Percentiles rank a stretch among this genome's conserved stretches.
Evolutionary conservation across 805 yeast genomes (phyloP).

Genomic region (Pichia nakasei): DNA sequence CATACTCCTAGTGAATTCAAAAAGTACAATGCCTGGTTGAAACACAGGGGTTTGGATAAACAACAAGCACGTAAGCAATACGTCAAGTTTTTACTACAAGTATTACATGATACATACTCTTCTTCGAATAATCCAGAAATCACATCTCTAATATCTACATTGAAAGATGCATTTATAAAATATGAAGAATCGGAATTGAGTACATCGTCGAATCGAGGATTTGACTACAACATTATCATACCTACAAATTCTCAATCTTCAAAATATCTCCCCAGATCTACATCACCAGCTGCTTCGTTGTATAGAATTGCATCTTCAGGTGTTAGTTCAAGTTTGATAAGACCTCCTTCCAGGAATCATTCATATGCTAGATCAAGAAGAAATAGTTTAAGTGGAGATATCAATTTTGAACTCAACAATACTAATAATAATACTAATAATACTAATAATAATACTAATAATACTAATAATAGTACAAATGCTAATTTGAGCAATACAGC

Average conservation of each 20-base stretch:
- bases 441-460: background rate
- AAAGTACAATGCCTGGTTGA: conserved; percentile 84
- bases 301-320: conserved; percentile 26
- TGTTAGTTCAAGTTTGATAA: conserved; percentile 19
- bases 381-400: conserved; percentile 7
- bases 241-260: too few species aligned
- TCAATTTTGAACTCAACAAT: background rate
- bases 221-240: too few species aligned
- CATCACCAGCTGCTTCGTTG: conserved; percentile 28
- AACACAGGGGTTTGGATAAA: conserved; percentile 56
- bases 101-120: conserved; percentile 60
- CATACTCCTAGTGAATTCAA: conserved; percentile 36
- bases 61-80: conserved; percentile 70
- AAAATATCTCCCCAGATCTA: conserved; percentile 14
- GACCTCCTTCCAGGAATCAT: conserved; percentile 24
- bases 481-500: too few species aligned
- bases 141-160: background rate
- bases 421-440: background rate
- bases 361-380: conserved; percentile 15
- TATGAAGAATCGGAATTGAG: too few species aligned
- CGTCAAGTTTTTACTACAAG: conserved; percentile 57
- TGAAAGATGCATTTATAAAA: background rate
- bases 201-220: too few species aligned
- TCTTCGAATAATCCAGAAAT: background rate
- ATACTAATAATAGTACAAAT: background rate